These are phyloP conservation scores for Geosmithia putterillii DNA, from an alignment of 2,329 filamentous ascomycete species.

Conservation along the genomic window DNA sequence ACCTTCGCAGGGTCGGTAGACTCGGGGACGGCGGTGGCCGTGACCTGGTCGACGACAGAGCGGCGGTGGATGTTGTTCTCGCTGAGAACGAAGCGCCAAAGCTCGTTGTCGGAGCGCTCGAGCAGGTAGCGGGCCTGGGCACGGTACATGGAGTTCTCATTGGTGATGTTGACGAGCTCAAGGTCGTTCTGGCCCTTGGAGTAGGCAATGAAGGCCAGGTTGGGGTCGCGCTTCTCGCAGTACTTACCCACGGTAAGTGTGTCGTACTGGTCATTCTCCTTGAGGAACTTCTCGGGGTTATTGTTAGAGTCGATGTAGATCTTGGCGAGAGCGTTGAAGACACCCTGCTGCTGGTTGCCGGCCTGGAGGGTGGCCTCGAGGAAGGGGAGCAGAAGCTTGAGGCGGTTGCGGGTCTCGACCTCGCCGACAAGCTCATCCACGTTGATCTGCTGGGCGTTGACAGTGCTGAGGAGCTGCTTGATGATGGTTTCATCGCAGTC, in stretches of 20 bases:
- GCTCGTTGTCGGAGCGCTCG: constrained; percentile 76
- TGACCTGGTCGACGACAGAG: constrained; percentile 91
- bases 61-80: constrained; percentile 93
- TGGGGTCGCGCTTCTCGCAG: constrained; percentile 96
- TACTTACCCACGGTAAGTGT: constrained; percentile 89
- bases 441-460: constrained; percentile 73
- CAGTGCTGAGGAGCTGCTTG: constrained; percentile 76
- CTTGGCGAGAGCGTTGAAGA: constrained; percentile 95
- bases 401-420: constrained; percentile 88
- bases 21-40: constrained; percentile 86
- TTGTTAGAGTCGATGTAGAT: constrained; percentile 99
- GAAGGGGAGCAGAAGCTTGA: constrained; percentile 94
- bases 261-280: constrained; percentile 95
- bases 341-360: constrained; percentile 90
- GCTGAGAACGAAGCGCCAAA: constrained; percentile 91
- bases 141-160: constrained; percentile 99
- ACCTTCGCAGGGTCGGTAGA: constrained; percentile 90
- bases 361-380: constrained; percentile 80
- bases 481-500: constrained; percentile 96
- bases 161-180: constrained; percentile 94
- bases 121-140: constrained; percentile 93
- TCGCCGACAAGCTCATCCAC: constrained; percentile 90
- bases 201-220: constrained; percentile 89
- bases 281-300: constrained; percentile 92
- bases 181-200: constrained; percentile 94